Evolutionary conservation across 805 yeast genomes (phyloP), one percentile per base, ranked within the genome.

Genomic region (Ogataea polymorpha): DNA sequence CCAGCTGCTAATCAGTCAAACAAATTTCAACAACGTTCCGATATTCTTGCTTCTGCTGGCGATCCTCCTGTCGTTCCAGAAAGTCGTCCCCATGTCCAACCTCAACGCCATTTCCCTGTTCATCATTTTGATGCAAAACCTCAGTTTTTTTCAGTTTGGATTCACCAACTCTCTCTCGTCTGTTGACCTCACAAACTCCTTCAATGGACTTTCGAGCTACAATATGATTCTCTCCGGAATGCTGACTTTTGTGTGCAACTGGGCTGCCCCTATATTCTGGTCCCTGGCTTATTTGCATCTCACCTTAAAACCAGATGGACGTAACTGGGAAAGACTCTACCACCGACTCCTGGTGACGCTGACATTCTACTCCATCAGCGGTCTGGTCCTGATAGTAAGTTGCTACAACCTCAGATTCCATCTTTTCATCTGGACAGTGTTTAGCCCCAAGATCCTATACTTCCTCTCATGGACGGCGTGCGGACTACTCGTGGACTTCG

Each of bases 381-480:
- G 86, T 1, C 52, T 76, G 2, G 74, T 75, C 32, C 71, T 88
- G 37, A 58, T 86, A 31, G 65, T 68, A 0, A 82, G 96, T 11
- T 93, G 98, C 59, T 72, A 74, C 37, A 68, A 75, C 15, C 71
- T 90, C 51, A 71, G 96, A 51, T 85, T 82, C 56, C 99, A 93
- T 61, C 68, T 93, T 42, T 93, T 93, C 59, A 85, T 93, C 8
- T 93, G 99, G 99, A 90, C 98, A 2, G 99, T 93, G 6, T 93
- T 93, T 66, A 86, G 96, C 37, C 99, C 99, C 1, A 91, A 90
- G 55, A 61, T 93, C 4, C 72, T 95, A 25, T 93, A 83, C 59
- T 81, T 82, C 50, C 77, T 79, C 2, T 80, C 81, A 3, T 93
- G 98, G 98, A 66, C 74, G 23, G 41, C 76, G 32, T 67, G 80